A percentile compares a stretch with the other conserved stretches of the same genome.
These are phyloP conservation scores for Serendipita sp. DNA, from an alignment of 1,284 basidiomycete genomes.

Conservation along the genomic window DNA sequence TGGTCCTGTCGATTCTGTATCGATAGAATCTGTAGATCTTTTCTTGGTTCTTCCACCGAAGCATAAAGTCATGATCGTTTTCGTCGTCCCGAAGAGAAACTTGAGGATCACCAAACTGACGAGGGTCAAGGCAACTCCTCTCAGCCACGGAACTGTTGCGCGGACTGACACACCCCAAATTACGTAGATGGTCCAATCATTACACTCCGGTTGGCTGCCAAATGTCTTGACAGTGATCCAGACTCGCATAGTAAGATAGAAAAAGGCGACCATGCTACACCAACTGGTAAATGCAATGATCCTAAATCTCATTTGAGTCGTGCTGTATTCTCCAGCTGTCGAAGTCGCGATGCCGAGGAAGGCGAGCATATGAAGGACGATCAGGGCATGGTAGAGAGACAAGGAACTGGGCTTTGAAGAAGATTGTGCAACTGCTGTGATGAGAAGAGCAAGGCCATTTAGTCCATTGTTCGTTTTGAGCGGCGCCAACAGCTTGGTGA, in stretches of 20 bases:
- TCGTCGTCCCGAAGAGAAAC: not conserved
- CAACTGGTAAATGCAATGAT: not conserved
- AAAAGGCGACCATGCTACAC: not conserved
- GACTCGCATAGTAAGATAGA: conserved; percentile 8
- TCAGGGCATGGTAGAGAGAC: conserved; percentile 13
- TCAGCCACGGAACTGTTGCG: not conserved
- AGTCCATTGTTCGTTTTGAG: conserved; percentile 10
- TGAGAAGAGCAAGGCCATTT: conserved; percentile 10
- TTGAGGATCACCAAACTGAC: not conserved
- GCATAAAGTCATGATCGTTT: not conserved
- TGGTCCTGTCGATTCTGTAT: not conserved
- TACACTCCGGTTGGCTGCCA: conserved; percentile 13
- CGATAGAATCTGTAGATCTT: not conserved
- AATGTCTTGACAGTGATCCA: conserved; percentile 8
- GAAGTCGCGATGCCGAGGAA: conserved; percentile 10
- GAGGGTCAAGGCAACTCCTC: not conserved
- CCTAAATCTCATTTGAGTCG: not conserved
- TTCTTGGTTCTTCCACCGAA: not conserved
- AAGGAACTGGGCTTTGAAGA: not conserved
- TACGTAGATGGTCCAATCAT: conserved; percentile 10
- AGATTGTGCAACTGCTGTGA: conserved; percentile 12
- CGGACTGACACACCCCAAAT: conserved; percentile 8
- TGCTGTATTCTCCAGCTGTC: not conserved
- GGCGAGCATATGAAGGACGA: conserved; percentile 11
- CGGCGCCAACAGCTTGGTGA: conserved; percentile 7